Percentiles rank a stretch among this genome's conserved stretches.
Conservation (phyloP, 768 basidiomycete genomes). For the Tulasnella sp. region DNA sequence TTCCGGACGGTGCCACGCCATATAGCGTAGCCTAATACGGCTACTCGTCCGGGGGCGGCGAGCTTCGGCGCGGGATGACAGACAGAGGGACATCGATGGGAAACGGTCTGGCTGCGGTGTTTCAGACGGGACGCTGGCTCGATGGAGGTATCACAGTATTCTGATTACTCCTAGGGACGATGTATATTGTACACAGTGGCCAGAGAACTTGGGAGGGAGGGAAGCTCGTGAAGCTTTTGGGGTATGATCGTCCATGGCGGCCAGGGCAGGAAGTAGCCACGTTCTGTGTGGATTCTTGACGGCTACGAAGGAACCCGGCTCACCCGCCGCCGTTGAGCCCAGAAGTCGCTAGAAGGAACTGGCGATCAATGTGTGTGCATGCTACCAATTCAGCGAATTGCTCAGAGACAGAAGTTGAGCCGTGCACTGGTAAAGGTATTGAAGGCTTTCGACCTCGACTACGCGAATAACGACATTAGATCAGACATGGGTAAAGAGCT, state of each 20-base stretch:
- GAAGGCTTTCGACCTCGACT: too few species aligned
- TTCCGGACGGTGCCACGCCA: background rate
- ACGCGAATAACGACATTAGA: too few species aligned
- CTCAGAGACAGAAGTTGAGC: slow-evolving; percentile 1
- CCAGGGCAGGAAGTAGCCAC: background rate
- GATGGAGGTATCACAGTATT: background rate
- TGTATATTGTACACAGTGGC: background rate
- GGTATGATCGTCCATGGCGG: background rate
- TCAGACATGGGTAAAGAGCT: too few species aligned
- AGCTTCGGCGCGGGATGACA: background rate
- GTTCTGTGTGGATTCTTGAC: background rate
- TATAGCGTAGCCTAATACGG: background rate
- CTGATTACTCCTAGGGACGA: background rate
- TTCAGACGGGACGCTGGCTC: background rate
- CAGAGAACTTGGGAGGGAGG: too few species aligned
- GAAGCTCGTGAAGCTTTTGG: background rate
- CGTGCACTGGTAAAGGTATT: background rate
- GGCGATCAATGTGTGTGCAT: background rate
- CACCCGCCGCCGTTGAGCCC: background rate
- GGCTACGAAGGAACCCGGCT: background rate
- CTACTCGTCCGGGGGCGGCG: background rate
- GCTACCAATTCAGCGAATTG: background rate
- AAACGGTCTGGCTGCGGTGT: background rate
- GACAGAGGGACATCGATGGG: slow-evolving; percentile 8
- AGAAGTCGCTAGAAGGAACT: background rate